Base-by-base conservation (phyloP, 345 rosid species). In the Citrus unshiu region DNA sequence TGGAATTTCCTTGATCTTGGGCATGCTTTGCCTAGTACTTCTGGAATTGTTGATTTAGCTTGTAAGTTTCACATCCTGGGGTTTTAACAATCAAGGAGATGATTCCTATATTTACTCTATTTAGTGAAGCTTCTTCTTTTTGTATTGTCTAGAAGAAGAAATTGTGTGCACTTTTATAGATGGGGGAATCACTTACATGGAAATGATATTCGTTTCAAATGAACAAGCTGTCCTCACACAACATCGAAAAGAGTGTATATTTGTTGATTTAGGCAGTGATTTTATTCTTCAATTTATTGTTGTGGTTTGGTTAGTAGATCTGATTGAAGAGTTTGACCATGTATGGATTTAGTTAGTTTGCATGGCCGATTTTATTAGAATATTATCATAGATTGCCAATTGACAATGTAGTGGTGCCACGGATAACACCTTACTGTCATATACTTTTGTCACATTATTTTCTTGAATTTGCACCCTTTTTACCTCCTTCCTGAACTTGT, bases 1-100 rank as follows among this genome's bases (percentile, higher is more conserved):
- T 8, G 16, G 25, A 60, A 60, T 73, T 58, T 73, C 49, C 77
- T 60, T 25, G 62, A 73, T 73, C 77, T 39, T 73, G 37, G 51
- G 56, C 27, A 58, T 58, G 54, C 51, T 43, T 58, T 34, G 65
- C 39, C 24, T 37, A 6, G 34, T 14, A 37, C 14, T 25, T 73
- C 54, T 60, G 58, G 27, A 74, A 27, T 60, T 40, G 2, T 25
- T 74, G 5, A 60, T 35, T 74, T 9, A 16, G 37, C 25, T 27
- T 24, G 6, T 27, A 24, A 39, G 29, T 61, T 18, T 61, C 62
- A 56, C 30, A 59, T 51, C 25, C 14, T 3, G 2, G 18, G n/a
- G 8, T 32, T 71, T 21, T 40, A 19, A 74, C 27, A 8, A 73
- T 39, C 8, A 24, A 40, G 39, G 25, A 61, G 18, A 58, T 70